Base-by-base conservation (phyloP, 2,329 filamentous ascomycete genomes). In the Fusarium coicis region DNA sequence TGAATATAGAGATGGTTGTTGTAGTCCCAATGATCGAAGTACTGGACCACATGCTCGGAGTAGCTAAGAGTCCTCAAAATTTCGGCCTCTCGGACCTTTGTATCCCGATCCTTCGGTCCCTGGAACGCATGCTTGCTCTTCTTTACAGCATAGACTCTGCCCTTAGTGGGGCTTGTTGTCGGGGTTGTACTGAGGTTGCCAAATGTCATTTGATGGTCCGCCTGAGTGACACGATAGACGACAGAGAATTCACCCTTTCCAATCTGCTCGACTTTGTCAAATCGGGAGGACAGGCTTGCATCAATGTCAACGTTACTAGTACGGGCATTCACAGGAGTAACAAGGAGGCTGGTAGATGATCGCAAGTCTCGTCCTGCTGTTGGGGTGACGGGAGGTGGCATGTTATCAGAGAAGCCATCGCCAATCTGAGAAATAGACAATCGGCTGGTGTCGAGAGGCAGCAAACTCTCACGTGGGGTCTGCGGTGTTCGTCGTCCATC, bases 241-340 rank as follows among this genome's bases (percentile, higher is more conserved):
- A 93, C 90, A 0, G 96, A 98, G 79, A 99, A 99, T 80, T 98
- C 96, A 65, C 96, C 96, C 67, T 92, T 92, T 53, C 96, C 96
- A 73, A 96, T 88, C 66, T 92, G 87, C 76, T 94, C 93, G 18
- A 97, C 92, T 68, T 92, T 93, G 61, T 92, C 90, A 79, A 99
- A 99, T 60, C 93, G 90, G 7, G 90, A 88, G 18, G 89, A 90
- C 57, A 98, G 84, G 58, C 89, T 90, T 28, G 90, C 89, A 78
- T 98, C 96, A 21, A 96, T 76, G 21, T 85, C 88, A 69, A 97
- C 91, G 50, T 90, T 89, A 39, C 89, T 88, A n/a, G 89, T 89
- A 64, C 92, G 89, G 12, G 88, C 89, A 74, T 93, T 92, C 60
- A 95, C 87, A 4, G 92, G 89, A 9, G 92, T 93, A 47, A 93